Percentiles rank a stretch among this genome's conserved stretches.
These are phyloP conservation scores for Aspergillus asperescens DNA, from an alignment of 495 filamentous ascomycete genomes.

Conservation along the genomic window DNA sequence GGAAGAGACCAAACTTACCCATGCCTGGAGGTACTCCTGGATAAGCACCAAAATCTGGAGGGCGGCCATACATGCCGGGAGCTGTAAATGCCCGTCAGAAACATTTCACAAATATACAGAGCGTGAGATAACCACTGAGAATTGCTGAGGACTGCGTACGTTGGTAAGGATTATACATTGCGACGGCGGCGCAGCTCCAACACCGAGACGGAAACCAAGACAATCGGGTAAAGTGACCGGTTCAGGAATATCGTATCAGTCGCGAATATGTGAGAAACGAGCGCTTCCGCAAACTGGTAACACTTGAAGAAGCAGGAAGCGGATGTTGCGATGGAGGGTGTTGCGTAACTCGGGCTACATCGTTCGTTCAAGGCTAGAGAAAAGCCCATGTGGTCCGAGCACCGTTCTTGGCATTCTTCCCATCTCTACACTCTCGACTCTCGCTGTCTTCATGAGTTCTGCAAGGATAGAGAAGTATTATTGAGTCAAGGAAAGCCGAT, in stretches of 20 bases:
- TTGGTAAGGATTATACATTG: constrained; percentile 77
- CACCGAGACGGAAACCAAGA: not conserved
- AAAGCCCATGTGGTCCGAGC: constrained; percentile 15
- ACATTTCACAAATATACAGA: not conserved
- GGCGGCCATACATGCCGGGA: constrained; percentile 59
- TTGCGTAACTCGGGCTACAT: not conserved
- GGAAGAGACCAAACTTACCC: constrained; percentile 51
- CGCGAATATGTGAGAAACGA: not conserved
- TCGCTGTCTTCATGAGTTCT: too few species aligned
- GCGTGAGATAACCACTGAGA: not conserved
- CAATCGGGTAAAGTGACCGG: not conserved
- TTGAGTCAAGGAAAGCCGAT: too few species aligned
- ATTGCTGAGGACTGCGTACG: constrained; percentile 34
- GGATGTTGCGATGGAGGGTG: not conserved
- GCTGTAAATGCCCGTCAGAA: constrained; percentile 26
- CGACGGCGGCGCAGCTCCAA: constrained; percentile 18
- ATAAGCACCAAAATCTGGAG: constrained; percentile 67
- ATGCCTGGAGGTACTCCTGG: constrained; percentile 80
- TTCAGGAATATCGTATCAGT: not conserved
- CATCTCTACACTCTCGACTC: not conserved
- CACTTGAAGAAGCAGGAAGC: not conserved
- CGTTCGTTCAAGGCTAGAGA: constrained; percentile 11
- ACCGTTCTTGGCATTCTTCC: not conserved
- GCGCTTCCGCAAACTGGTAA: not conserved
- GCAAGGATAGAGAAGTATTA: too few species aligned